Evolutionary conservation across 371 early-diverging fungal genomes (phyloP).

Genomic region (Mortierella sp.): DNA sequence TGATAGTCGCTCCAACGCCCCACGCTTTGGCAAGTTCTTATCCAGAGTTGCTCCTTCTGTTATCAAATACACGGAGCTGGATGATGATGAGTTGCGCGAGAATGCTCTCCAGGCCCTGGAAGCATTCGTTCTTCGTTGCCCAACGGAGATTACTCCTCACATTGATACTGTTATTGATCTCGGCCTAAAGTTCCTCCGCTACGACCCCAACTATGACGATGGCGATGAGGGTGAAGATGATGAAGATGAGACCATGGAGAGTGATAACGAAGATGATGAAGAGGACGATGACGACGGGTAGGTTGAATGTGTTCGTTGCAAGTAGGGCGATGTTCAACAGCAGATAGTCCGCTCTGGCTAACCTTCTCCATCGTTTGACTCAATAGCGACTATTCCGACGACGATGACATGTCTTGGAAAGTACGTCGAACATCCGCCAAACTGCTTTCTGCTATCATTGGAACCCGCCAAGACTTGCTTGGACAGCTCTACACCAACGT

Average conservation of each 20-base stretch:
- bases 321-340: not conserved
- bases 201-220: conserved; percentile 92
- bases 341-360: not conserved
- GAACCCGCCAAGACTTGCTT: conserved; percentile 76
- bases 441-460: conserved; percentile 80
- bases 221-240: conserved; percentile 80
- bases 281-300: conserved; percentile 85
- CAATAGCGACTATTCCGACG: conserved; percentile 77
- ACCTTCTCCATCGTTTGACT: not conserved
- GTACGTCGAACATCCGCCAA: conserved; percentile 89
- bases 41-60: conserved; percentile 74
- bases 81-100: conserved; percentile 89
- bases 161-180: conserved; percentile 70
- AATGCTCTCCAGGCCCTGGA: conserved; percentile 88
- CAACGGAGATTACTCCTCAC: conserved; percentile 74
- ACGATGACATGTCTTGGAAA: conserved; percentile 91
- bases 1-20: conserved; percentile 79
- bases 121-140: conserved; percentile 82
- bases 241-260: conserved; percentile 79
- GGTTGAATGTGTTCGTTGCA: conserved; percentile 26
- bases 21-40: conserved; percentile 76
- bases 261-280: conserved; percentile 74
- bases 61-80: conserved; percentile 65
- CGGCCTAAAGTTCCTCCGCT: conserved; percentile 76
- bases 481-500: conserved; percentile 71